phyloP scores from a whole-genome alignment of 176 grass and related monocot species.

The Dactylis glomerata region DNA sequence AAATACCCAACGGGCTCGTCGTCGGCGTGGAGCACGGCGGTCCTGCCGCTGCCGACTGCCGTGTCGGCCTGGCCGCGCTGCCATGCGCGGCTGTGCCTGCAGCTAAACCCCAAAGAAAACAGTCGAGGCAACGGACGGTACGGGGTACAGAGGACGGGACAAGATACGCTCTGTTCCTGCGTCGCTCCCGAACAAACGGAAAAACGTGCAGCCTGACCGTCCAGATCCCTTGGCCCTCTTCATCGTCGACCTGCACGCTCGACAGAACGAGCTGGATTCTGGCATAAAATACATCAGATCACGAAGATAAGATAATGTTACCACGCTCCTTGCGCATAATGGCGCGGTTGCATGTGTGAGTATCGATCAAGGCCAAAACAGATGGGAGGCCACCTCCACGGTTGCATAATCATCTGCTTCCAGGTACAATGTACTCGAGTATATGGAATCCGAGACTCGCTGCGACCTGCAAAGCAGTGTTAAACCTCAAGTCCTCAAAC shows the following conservation, averaged over 20 bases:
- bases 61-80: neutral
- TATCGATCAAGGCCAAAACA: neutral
- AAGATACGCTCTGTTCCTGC: constrained; percentile 8
- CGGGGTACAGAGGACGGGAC: constrained; percentile 29
- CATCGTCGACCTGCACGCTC: neutral
- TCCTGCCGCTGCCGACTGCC: constrained; percentile 10
- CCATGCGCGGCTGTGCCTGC: too few species aligned
- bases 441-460: neutral
- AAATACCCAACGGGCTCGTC: constrained; percentile 24
- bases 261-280: constrained; percentile 5
- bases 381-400: neutral
- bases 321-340: neutral
- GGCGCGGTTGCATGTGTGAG: neutral
- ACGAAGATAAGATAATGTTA: neutral
- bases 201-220: constrained; percentile 17
- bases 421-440: constrained; percentile 12
- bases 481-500: constrained; percentile 17
- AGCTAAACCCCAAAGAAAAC: constrained; percentile 18
- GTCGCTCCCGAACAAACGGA: constrained; percentile 34
- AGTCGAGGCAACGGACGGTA: constrained; percentile 17
- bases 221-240: constrained; percentile 3
- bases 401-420: constrained; percentile 18
- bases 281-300: neutral
- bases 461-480: neutral
- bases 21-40: neutral